Evolutionary conservation across 176 grass and related monocot species (phyloP).

Genomic region (Aegilops tauschii): DNA sequence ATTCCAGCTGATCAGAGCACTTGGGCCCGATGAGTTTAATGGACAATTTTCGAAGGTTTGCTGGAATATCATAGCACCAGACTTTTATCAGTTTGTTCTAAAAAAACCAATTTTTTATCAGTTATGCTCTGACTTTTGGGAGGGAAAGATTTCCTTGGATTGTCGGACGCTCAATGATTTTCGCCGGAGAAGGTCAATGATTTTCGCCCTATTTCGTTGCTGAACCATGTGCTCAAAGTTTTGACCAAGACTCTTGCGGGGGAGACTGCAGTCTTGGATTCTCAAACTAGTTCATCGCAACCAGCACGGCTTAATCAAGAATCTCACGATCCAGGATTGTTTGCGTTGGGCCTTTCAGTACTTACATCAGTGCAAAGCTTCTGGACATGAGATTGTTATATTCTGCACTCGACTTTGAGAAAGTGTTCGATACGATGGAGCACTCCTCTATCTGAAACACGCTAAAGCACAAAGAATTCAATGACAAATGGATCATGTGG

Average conservation of each 20-base stretch:
- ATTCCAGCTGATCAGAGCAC: too few relatives aligned
- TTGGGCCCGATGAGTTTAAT: too few relatives aligned
- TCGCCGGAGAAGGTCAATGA: not conserved
- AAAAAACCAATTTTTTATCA: too few relatives aligned
- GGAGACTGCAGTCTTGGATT: not conserved
- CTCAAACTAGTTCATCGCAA: too few relatives aligned
- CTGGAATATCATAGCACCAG: too few relatives aligned
- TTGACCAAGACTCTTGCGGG: not conserved
- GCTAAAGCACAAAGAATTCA: not conserved
- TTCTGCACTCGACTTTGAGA: too few relatives aligned
- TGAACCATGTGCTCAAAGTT: not conserved
- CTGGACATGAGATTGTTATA: not conserved
- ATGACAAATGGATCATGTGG: too few relatives aligned
- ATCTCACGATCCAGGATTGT: not conserved
- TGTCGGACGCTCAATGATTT: not conserved
- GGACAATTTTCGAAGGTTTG: too few relatives aligned
- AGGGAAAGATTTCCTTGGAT: not conserved
- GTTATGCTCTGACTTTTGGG: not conserved
- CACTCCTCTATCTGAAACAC: not conserved
- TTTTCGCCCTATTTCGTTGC: not conserved
- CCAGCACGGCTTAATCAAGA: too few relatives aligned
- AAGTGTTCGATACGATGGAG: too few relatives aligned
- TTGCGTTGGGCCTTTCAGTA: not conserved
- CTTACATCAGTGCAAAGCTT: not conserved
- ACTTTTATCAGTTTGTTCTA: too few relatives aligned